phyloP scores from a whole-genome alignment of 805 yeast genomes.

The Candida saitoana region DNA sequence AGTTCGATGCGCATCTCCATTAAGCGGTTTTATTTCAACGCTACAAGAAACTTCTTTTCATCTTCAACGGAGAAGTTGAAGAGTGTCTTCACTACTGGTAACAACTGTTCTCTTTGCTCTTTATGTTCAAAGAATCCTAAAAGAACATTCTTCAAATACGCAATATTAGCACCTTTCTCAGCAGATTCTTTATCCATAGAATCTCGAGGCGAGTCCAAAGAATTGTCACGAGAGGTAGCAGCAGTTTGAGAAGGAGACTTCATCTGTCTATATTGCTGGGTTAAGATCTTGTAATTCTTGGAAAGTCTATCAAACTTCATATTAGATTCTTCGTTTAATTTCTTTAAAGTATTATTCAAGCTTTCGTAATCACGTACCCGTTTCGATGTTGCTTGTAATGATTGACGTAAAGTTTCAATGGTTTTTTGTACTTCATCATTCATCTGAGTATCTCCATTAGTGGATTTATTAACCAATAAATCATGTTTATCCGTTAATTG shows the following conservation, averaged over 20 bases:
- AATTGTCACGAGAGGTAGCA: conserved; percentile 3
- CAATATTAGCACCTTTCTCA: conserved; percentile 32
- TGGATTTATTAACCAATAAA: conserved; percentile 23
- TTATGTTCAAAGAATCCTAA: conserved; percentile 86
- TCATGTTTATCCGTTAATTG: conserved; percentile 22
- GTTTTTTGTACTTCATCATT: conserved; percentile 25
- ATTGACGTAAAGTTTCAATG: conserved; percentile 45
- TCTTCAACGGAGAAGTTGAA: conserved; percentile 68
- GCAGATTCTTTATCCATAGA: background rate
- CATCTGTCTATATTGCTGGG: conserved; percentile 52
- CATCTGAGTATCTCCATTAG: conserved; percentile 3
- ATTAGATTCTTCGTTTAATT: conserved; percentile 61
- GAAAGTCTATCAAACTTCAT: conserved; percentile 63
- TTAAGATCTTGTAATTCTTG: conserved; percentile 64
- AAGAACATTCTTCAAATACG: conserved; percentile 85
- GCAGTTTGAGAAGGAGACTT: conserved; percentile 4
- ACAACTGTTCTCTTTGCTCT: conserved; percentile 80
- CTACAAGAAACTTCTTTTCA: conserved; percentile 63
- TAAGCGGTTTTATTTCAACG: conserved; percentile 32
- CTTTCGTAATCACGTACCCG: conserved; percentile 55
- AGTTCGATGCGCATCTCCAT: conserved; percentile 4
- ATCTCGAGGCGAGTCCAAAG: background rate
- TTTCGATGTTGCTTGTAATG: conserved; percentile 48
- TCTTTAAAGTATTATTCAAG: conserved; percentile 50
- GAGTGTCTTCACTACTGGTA: conserved; percentile 81